Evolutionary conservation across 208 protist species (phyloP).

Genomic region (Acanthamoeba healyi): DNA sequence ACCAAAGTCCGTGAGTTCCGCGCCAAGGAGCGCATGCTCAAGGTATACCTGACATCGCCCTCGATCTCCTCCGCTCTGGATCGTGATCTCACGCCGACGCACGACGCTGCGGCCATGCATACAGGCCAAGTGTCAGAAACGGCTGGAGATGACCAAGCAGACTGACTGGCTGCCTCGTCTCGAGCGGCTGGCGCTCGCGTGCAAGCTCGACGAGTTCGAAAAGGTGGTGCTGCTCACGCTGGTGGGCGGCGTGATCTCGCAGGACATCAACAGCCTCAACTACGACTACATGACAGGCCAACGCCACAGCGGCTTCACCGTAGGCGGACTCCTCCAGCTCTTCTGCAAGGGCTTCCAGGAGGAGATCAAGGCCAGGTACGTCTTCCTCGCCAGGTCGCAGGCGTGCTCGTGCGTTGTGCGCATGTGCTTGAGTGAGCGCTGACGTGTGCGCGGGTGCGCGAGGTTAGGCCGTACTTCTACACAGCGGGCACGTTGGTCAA

Average conservation of each 20-base stretch:
- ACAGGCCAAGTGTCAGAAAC: not conserved
- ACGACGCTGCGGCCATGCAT: too few relatives aligned
- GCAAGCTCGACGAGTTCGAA: conserved; percentile 37
- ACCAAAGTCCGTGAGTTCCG: conserved; percentile 15
- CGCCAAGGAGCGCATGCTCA: conserved; percentile 65
- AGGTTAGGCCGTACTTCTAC: not conserved
- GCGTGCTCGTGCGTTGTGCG: too few relatives aligned
- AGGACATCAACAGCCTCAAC: not conserved
- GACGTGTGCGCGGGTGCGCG: too few relatives aligned
- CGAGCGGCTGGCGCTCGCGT: conserved; percentile 43
- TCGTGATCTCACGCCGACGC: too few relatives aligned
- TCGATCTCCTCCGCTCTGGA: too few relatives aligned
- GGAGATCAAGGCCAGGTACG: conserved; percentile 34
- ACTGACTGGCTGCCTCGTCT: conserved; percentile 64
- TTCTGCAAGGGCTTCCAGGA: conserved; percentile 67
- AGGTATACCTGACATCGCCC: too few relatives aligned
- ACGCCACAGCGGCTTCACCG: not conserved
- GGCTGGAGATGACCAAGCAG: not conserved
- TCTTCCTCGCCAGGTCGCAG: too few relatives aligned
- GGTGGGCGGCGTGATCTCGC: conserved; percentile 17
- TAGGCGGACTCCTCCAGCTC: not conserved
- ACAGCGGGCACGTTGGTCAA: conserved; percentile 5
- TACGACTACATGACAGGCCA: not conserved
- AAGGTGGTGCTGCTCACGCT: conserved; percentile 67
- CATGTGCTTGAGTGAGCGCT: too few relatives aligned